These are phyloP conservation scores for Esteya vermicola DNA, from an alignment of 2,329 filamentous ascomycete species.

Conservation along the genomic window DNA sequence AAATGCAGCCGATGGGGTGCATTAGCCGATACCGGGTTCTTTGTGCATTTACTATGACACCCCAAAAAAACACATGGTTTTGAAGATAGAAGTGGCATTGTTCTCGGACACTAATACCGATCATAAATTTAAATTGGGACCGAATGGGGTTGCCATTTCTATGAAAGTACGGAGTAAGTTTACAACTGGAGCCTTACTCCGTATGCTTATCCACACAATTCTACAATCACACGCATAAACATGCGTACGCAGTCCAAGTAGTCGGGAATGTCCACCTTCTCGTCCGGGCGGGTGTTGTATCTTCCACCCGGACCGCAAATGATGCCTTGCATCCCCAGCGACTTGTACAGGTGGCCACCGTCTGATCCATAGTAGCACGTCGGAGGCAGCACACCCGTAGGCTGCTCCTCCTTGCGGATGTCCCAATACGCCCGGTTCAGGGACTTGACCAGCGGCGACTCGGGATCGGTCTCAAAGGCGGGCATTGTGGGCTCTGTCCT, in stretches of 20 bases:
- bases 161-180: too few species aligned
- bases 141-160: too few species aligned
- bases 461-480: slow-evolving; percentile 11
- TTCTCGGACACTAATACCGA: too few species aligned
- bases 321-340: slow-evolving; percentile 14
- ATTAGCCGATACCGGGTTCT: too few species aligned
- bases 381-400: slow-evolving; percentile 13
- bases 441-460: slow-evolving; percentile 10
- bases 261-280: slow-evolving; percentile 15
- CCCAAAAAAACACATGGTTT: too few species aligned
- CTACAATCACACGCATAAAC: slow-evolving; percentile 15
- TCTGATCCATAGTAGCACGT: slow-evolving; percentile 15
- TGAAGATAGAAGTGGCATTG: too few species aligned
- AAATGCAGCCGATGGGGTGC: too few species aligned
- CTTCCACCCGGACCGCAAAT: slow-evolving; percentile 15
- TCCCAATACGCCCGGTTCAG: slow-evolving; percentile 12
- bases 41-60: too few species aligned
- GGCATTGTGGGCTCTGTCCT: slow-evolving; percentile 14
- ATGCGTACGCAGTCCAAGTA: slow-evolving; percentile 14
- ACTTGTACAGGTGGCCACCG: slow-evolving; percentile 14
- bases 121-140: too few species aligned
- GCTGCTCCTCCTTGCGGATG: slow-evolving; percentile 10
- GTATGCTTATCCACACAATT: slow-evolving; percentile 11
- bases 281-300: slow-evolving; percentile 15
- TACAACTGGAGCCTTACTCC: too few species aligned